These are phyloP conservation scores for Lolium multiflorum DNA, from an alignment of 176 grass and related monocot species.

Conservation along the genomic window DNA sequence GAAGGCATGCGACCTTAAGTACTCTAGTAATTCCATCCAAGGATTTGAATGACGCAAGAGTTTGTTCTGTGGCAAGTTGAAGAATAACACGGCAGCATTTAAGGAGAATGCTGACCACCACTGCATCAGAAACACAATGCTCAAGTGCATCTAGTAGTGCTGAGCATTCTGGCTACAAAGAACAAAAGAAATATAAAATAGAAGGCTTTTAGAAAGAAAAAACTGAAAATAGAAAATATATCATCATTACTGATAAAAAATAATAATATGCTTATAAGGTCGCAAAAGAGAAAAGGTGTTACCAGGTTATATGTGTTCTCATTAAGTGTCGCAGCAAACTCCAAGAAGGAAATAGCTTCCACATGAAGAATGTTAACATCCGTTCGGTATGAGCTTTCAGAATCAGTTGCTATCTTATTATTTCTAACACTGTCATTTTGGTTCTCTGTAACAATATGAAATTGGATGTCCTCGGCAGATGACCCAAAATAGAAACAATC, in stretches of 20 bases:
- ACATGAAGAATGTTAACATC: constrained; percentile 72
- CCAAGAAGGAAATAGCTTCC: constrained; percentile 90
- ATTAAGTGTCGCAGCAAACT: constrained; percentile 73
- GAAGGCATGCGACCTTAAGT: constrained; percentile 66
- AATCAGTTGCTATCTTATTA: constrained; percentile 24
- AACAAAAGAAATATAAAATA: constrained; percentile 37
- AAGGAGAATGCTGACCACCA: constrained; percentile 62
- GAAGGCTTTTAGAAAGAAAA: constrained; percentile 21
- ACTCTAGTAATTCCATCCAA: constrained; percentile 68
- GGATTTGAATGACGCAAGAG: constrained; percentile 59
- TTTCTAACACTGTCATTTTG: constrained; percentile 40
- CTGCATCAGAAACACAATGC: constrained; percentile 58
- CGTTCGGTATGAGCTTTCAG: constrained; percentile 43
- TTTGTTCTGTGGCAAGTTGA: constrained; percentile 72
- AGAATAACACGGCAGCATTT: constrained; percentile 71
- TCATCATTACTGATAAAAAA: constrained; percentile 10
- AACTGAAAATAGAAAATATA: constrained; percentile 7
- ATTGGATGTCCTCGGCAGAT: constrained; percentile 45
- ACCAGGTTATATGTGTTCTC: constrained; percentile 77
- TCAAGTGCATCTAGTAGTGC: constrained; percentile 68
- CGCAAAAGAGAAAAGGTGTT: constrained; percentile 31
- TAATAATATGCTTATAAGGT: constrained; percentile 23
- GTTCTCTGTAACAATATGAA: constrained; percentile 32
- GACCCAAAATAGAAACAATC: constrained; percentile 82
- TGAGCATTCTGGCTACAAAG: constrained; percentile 83